These are phyloP conservation scores for Penicillium sclerotiorum DNA, from an alignment of 2,329 filamentous ascomycete genomes.

Conservation along the genomic window DNA sequence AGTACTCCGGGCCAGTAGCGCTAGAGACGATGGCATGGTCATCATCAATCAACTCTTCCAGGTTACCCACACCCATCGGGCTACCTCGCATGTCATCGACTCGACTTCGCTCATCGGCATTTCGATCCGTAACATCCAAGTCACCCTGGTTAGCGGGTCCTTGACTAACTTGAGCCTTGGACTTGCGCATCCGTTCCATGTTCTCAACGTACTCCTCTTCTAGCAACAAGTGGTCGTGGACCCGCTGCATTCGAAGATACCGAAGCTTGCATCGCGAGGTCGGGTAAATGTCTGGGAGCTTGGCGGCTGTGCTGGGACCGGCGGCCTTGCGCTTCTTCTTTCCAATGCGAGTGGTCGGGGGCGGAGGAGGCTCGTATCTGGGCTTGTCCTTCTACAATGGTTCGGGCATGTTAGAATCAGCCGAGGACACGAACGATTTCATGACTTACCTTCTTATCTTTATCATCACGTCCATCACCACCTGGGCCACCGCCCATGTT, in stretches of 20 bases:
- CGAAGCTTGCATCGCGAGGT: slow-evolving; percentile 97
- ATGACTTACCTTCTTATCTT: slow-evolving; percentile 86
- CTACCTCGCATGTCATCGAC: slow-evolving; percentile 99
- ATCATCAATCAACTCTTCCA: slow-evolving; percentile 99
- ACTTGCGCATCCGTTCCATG: slow-evolving; percentile 91
- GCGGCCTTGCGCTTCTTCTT: slow-evolving; percentile 98
- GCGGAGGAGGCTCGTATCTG: slow-evolving; percentile 98
- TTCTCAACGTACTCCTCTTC: slow-evolving; percentile 99
- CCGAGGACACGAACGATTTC: background rate
- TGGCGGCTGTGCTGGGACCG: slow-evolving; percentile 90
- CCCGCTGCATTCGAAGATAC: slow-evolving; percentile 95
- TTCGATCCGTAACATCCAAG: slow-evolving; percentile 77
- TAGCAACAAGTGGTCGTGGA: slow-evolving; percentile 93
- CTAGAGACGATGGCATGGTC: slow-evolving; percentile 98
- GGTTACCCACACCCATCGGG: slow-evolving; percentile 95
- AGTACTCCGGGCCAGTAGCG: slow-evolving; percentile 96
- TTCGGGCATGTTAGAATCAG: slow-evolving; percentile 12
- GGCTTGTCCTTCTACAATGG: slow-evolving; percentile 89
- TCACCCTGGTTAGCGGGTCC: slow-evolving; percentile 62
- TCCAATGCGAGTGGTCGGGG: slow-evolving; percentile 93
- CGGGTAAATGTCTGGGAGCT: slow-evolving; percentile 90
- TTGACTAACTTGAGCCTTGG: slow-evolving; percentile 70
- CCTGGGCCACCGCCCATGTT: slow-evolving; percentile 75
- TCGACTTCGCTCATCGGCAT: slow-evolving; percentile 90
- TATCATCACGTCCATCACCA: slow-evolving; percentile 77